phyloP scores from a whole-genome alignment of 768 basidiomycete genomes.

The Baorangia bicolor region DNA sequence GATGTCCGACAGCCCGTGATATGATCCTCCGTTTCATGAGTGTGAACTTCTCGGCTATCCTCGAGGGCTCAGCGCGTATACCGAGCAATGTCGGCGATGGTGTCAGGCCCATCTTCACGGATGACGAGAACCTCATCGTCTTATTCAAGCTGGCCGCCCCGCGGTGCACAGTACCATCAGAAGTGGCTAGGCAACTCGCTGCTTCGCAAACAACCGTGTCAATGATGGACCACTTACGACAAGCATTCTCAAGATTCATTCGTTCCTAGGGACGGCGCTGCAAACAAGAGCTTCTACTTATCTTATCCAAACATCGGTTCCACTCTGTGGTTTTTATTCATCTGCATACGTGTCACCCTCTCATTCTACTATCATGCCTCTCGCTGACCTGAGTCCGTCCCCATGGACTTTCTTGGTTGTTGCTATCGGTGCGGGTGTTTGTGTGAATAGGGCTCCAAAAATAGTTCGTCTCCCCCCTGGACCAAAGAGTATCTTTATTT shows the following conservation, averaged over 20 bases:
- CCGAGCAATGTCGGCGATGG: constrained; percentile 77
- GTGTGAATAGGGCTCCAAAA: not conserved
- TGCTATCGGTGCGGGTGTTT: not conserved
- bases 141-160: constrained; percentile 36
- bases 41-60: constrained; percentile 78
- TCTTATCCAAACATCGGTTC: not conserved
- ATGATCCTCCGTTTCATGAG: constrained; percentile 99
- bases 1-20: constrained; percentile 87
- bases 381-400: not conserved
- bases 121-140: constrained; percentile 40
- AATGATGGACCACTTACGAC: too few relatives aligned
- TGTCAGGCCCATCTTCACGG: constrained; percentile 62
- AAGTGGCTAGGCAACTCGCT: too few relatives aligned
- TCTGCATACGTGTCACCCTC: not conserved
- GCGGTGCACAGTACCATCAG: too few relatives aligned
- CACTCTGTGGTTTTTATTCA: not conserved
- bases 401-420: not conserved
- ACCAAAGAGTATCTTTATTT: not conserved
- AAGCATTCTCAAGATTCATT: too few relatives aligned
- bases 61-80: constrained; percentile 77
- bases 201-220: too few relatives aligned
- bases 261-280: too few relatives aligned
- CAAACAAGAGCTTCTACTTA: too few relatives aligned
- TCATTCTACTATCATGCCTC: not conserved
- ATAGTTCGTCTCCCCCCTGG: not conserved